These are phyloP conservation scores for Wickerhamiella azyma DNA, from an alignment of 805 yeast genomes.

Conservation along the genomic window DNA sequence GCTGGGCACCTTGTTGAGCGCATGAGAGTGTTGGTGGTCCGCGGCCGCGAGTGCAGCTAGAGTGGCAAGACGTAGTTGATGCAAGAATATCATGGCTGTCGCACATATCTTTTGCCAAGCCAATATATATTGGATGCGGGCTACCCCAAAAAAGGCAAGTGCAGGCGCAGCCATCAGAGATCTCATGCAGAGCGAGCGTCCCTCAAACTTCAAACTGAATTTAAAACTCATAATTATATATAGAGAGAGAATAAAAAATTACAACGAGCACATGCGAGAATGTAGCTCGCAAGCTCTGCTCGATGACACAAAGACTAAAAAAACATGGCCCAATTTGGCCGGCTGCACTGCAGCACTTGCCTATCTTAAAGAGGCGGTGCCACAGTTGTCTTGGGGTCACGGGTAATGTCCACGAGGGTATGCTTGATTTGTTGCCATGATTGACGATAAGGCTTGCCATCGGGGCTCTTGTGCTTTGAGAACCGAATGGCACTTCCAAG, in stretches of 20 bases:
- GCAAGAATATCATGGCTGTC: background rate
- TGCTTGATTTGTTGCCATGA: slow-evolving; percentile 20
- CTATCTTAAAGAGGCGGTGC: background rate
- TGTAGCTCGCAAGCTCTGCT: no score
- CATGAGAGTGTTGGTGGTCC: background rate
- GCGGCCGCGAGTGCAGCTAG: background rate
- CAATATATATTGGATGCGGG: background rate
- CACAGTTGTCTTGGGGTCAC: slow-evolving; percentile 15
- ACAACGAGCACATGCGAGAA: no score
- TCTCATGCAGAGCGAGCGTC: background rate
- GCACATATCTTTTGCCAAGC: background rate
- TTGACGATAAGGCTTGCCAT: slow-evolving; percentile 12
- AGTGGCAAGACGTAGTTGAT: background rate
- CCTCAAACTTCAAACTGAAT: no score
- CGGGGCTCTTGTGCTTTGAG: slow-evolving; percentile 17
- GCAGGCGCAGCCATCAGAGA: background rate
- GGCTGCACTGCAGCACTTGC: no score
- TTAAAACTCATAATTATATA: no score
- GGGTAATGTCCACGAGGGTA: slow-evolving; percentile 20
- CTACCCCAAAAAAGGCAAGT: background rate
- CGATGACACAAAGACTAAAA: no score
- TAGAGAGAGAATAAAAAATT: no score
- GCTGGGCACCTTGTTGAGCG: background rate
- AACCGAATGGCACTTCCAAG: slow-evolving; percentile 35
- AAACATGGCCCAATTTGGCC: background rate